These are phyloP conservation scores for Aspergillus ruber DNA, from an alignment of 2,329 filamentous ascomycete genomes.

Conservation along the genomic window DNA sequence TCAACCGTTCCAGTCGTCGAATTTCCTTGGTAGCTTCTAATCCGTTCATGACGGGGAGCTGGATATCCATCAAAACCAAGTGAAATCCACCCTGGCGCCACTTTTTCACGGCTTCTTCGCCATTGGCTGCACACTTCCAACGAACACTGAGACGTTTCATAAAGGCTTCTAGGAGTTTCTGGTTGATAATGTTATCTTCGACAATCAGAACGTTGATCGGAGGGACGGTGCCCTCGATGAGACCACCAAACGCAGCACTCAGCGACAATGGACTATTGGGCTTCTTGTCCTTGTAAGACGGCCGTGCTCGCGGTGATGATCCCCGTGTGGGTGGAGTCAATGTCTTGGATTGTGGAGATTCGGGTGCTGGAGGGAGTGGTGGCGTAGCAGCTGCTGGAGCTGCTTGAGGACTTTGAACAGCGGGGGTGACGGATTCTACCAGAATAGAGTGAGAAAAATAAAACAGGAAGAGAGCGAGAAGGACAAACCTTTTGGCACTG, in stretches of 20 bases:
- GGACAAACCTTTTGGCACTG: slow-evolving; percentile 30
- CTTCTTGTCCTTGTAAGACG: slow-evolving; percentile 28
- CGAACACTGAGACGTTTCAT: slow-evolving; percentile 93
- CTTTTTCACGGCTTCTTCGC: slow-evolving; percentile 83
- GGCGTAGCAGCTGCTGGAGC: slow-evolving; percentile 29
- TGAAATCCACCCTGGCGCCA: slow-evolving; percentile 93
- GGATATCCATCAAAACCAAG: slow-evolving; percentile 96
- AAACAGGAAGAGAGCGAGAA: slow-evolving; percentile 16
- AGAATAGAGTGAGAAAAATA: slow-evolving; percentile 1
- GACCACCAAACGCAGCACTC: slow-evolving; percentile 48
- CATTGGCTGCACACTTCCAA: slow-evolving; percentile 97
- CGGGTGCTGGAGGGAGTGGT: slow-evolving; percentile 25
- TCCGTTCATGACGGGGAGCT: slow-evolving; percentile 92
- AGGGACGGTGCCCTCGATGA: slow-evolving; percentile 76
- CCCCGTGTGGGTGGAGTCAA: slow-evolving; percentile 35
- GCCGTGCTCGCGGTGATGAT: slow-evolving; percentile 42
- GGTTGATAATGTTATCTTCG: slow-evolving; percentile 97
- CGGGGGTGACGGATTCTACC: slow-evolving; percentile 20
- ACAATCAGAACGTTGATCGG: slow-evolving; percentile 97
- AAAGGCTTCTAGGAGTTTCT: slow-evolving; percentile 87
- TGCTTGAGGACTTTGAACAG: slow-evolving; percentile 21
- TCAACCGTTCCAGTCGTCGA: slow-evolving; percentile 76
- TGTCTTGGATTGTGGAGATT: slow-evolving; percentile 29
- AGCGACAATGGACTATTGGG: slow-evolving; percentile 19
- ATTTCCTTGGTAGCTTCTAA: slow-evolving; percentile 95